phyloP scores from a whole-genome alignment of 2,329 filamentous ascomycete genomes.

The Didymella sp. region DNA sequence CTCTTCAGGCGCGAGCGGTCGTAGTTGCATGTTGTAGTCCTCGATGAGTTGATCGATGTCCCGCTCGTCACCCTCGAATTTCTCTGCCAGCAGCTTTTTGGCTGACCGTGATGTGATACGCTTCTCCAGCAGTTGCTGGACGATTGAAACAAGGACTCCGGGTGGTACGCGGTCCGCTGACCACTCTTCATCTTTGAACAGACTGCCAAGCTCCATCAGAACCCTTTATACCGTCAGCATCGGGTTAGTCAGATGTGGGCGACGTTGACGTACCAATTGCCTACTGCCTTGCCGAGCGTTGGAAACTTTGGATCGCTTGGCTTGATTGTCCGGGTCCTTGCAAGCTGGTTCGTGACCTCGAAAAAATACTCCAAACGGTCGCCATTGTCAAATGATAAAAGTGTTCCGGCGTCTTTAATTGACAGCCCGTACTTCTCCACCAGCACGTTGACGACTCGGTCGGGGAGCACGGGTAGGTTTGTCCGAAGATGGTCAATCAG shows the following conservation, averaged over 20 bases:
- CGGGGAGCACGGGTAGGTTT: conserved; percentile 74
- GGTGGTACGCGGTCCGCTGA: conserved; percentile 50
- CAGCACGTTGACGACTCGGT: conserved; percentile 70
- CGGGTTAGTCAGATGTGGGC: not conserved
- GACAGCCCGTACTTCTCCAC: conserved; percentile 71
- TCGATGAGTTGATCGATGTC: conserved; percentile 62
- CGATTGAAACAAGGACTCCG: conserved; percentile 53
- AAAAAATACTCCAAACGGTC: conserved; percentile 83
- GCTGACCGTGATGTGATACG: conserved; percentile 63
- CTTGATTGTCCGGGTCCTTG: conserved; percentile 26
- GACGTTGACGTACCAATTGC: conserved; percentile 60
- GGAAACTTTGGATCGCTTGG: conserved; percentile 26
- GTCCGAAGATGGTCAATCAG: conserved; percentile 69
- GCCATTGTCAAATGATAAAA: conserved; percentile 79
- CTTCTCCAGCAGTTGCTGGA: conserved; percentile 51
- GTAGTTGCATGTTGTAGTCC: conserved; percentile 62
- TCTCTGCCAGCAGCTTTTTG: conserved; percentile 63
- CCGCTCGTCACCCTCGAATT: conserved; percentile 61
- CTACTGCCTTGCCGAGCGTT: conserved; percentile 56
- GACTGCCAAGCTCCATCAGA: conserved; percentile 60
- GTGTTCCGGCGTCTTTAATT: conserved; percentile 80
- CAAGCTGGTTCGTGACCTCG: conserved; percentile 59
- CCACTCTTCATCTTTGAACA: conserved; percentile 55
- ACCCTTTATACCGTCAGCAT: conserved; percentile 47
- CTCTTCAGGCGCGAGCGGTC: conserved; percentile 62